Conservation (phyloP, 177 flowering plant genomes). For the Vitis hybrid region DNA sequence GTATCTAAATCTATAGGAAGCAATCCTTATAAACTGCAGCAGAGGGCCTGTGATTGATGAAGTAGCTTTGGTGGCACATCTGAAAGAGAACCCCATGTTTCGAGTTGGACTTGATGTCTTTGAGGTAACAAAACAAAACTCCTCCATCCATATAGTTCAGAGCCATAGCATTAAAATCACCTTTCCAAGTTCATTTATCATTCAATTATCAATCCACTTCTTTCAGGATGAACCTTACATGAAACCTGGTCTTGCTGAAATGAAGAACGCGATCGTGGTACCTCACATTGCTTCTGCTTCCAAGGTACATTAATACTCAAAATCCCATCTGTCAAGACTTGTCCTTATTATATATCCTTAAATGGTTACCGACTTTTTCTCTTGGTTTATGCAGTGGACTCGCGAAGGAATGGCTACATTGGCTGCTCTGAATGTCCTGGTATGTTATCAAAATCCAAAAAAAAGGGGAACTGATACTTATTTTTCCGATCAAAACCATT, state of each 20-base stretch:
- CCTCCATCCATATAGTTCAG: background rate
- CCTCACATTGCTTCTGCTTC: conserved; percentile 99
- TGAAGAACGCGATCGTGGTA: conserved; percentile 89
- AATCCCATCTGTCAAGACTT: background rate
- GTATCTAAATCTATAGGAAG: conserved; percentile 52
- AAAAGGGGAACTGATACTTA: background rate
- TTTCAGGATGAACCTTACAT: conserved; percentile 91
- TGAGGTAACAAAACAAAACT: conserved; percentile 53
- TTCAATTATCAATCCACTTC: conserved; percentile 1
- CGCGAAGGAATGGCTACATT: conserved; percentile 99
- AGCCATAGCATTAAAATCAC: background rate
- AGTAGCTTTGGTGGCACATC: conserved; percentile 89
- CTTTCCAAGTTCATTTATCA: background rate
- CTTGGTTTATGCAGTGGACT: conserved; percentile 71
- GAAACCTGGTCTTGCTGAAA: conserved; percentile 95
- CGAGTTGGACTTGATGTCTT: conserved; percentile 98
- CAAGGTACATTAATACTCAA: conserved; percentile 49
- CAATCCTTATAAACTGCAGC: conserved; percentile 92
- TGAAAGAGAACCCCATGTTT: conserved; percentile 91
- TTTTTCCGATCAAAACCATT: background rate
- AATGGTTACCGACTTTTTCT: background rate
- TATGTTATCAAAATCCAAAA: conserved; percentile 22
- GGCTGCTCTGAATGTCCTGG: conserved; percentile 95
- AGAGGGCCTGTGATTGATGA: conserved; percentile 97
- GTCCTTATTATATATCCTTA: too few species aligned